Conservation (phyloP, 768 basidiomycete genomes). For the Xerocomellus chrysenteron region DNA sequence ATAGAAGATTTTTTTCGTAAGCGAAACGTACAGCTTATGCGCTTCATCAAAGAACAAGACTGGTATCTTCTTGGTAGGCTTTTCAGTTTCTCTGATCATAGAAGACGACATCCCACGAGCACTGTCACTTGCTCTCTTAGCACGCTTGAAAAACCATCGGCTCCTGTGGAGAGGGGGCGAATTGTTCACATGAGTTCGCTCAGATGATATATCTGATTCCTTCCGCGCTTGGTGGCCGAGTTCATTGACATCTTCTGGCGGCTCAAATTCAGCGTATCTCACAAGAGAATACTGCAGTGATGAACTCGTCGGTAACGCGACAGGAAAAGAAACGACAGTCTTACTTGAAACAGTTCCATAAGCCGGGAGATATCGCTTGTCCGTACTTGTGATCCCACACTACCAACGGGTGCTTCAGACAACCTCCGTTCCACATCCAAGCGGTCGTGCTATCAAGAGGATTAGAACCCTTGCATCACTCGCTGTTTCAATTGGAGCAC, state of each 20-base stretch:
- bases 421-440: slow-evolving; percentile 65
- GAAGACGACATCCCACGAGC: slow-evolving; percentile 34
- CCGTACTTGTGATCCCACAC: slow-evolving; percentile 52
- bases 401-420: slow-evolving; percentile 41
- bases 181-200: slow-evolving; percentile 42
- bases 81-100: slow-evolving; percentile 33
- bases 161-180: slow-evolving; percentile 28
- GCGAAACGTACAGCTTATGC: slow-evolving; percentile 63
- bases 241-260: slow-evolving; percentile 32
- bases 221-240: slow-evolving; percentile 26
- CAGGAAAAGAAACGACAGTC: not conserved
- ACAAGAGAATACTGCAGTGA: slow-evolving; percentile 58
- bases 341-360: slow-evolving; percentile 82
- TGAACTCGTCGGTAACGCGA: not conserved
- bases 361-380: slow-evolving; percentile 80
- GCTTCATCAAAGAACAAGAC: slow-evolving; percentile 86
- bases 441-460: slow-evolving; percentile 64
- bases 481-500: not conserved
- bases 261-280: slow-evolving; percentile 70
- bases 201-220: slow-evolving; percentile 37
- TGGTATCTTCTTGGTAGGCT: slow-evolving; percentile 63
- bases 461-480: not conserved
- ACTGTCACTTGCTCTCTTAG: slow-evolving; percentile 25
- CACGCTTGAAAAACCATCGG: slow-evolving; percentile 30
- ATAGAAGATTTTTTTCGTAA: not conserved